Evolutionary conservation across 2,329 filamentous ascomycete species (phyloP).

Genomic region (Fusarium nygamai): DNA sequence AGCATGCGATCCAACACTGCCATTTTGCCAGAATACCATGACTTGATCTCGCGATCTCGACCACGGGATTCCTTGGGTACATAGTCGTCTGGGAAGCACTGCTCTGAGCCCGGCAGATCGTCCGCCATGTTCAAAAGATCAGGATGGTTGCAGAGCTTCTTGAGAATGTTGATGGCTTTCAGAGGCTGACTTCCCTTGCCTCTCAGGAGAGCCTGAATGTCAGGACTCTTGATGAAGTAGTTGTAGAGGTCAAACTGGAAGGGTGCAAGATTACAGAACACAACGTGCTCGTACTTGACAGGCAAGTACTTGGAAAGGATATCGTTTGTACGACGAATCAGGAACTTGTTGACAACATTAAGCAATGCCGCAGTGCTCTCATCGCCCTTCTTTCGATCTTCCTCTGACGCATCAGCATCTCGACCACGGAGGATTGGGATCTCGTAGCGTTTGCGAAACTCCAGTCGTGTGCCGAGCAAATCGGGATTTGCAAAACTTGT

Average conservation of each 20-base stretch:
- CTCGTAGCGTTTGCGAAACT: slow-evolving; percentile 95
- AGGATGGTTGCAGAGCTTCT: slow-evolving; percentile 98
- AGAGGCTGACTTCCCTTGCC: slow-evolving; percentile 96
- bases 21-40: slow-evolving; percentile 99
- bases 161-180: slow-evolving; percentile 95
- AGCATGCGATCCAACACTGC: slow-evolving; percentile 98
- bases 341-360: slow-evolving; percentile 93
- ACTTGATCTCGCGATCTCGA: slow-evolving; percentile 89
- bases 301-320: slow-evolving; percentile 97
- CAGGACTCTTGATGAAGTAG: slow-evolving; percentile 94
- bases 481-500: slow-evolving; percentile 97
- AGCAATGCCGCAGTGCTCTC: slow-evolving; percentile 85
- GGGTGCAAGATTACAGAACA: slow-evolving; percentile 93
- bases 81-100: slow-evolving; percentile 85
- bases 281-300: slow-evolving; percentile 98
- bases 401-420: slow-evolving; percentile 88
- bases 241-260: slow-evolving; percentile 97
- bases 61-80: slow-evolving; percentile 88
- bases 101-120: slow-evolving; percentile 88
- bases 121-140: slow-evolving; percentile 85
- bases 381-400: slow-evolving; percentile 83
- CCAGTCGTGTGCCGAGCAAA: slow-evolving; percentile 84
- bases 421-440: slow-evolving; percentile 90
- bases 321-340: slow-evolving; percentile 97
- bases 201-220: slow-evolving; percentile 89